Conservation (phyloP, 768 basidiomycete genomes). For the Brasilioporus rufonigricans region DNA sequence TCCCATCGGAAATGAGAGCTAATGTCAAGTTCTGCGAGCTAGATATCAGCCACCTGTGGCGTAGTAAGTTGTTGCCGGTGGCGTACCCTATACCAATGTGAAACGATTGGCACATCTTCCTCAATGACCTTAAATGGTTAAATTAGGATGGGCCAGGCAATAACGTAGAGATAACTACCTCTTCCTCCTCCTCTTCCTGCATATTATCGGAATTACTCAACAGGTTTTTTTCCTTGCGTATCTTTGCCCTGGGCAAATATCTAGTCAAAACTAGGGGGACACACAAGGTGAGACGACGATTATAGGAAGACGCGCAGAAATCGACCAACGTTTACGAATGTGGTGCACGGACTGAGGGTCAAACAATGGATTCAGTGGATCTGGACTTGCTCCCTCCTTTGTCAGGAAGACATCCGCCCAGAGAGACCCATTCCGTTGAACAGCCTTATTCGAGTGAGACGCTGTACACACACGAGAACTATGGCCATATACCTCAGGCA, state of each 20-base stretch:
- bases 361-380: conserved; percentile 57
- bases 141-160: conserved; percentile 11
- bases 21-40: conserved; percentile 78
- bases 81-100: conserved; percentile 80
- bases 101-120: conserved; percentile 58
- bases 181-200: conserved; percentile 50
- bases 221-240: conserved; percentile 82
- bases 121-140: conserved; percentile 28
- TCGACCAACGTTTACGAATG: conserved; percentile 65
- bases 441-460: conserved; percentile 45
- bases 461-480: not conserved
- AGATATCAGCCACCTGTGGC: conserved; percentile 1
- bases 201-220: conserved; percentile 43
- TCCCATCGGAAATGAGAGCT: conserved; percentile 75
- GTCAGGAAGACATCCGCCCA: conserved; percentile 84
- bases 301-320: not conserved
- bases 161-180: not conserved
- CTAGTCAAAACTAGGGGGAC: conserved; percentile 69
- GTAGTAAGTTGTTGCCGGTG: not conserved
- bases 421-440: conserved; percentile 73
- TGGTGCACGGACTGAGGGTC: conserved; percentile 61
- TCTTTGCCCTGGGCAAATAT: conserved; percentile 70
- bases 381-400: conserved; percentile 60
- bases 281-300: conserved; percentile 2
- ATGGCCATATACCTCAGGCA: conserved; percentile 57